A percentile compares a stretch with the other conserved stretches of the same genome.
These are phyloP conservation scores for Toxicodendron radicans DNA, from an alignment of 345 rosid species.

Conservation along the genomic window DNA sequence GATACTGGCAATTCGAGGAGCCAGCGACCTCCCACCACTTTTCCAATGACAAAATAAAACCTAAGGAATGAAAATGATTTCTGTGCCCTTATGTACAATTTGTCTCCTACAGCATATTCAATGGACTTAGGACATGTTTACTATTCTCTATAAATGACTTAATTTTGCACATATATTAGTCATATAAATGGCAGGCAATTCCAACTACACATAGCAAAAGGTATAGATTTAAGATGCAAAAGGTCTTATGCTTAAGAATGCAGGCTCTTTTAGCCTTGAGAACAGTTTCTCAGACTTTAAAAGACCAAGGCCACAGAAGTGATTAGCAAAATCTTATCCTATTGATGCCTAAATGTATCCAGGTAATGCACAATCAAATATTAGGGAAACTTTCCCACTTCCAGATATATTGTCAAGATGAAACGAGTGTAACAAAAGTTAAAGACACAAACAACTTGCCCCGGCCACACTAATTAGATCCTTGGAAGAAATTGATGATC, in stretches of 20 bases:
- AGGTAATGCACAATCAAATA: not conserved
- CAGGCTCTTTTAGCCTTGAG: not conserved
- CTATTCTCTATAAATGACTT: not conserved
- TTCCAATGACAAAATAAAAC: too few relatives aligned
- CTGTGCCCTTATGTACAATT: too few relatives aligned
- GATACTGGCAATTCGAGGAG: too few relatives aligned
- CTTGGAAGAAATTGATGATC: conserved; percentile 78
- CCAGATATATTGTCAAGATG: conserved; percentile 5
- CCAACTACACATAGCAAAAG: not conserved
- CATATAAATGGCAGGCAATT: not conserved
- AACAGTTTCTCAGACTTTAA: not conserved
- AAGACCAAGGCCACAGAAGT: not conserved
- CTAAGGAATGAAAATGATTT: too few relatives aligned
- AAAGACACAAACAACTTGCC: conserved; percentile 45
- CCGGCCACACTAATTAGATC: conserved; percentile 84
- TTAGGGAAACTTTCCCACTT: not conserved
- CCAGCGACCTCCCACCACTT: too few relatives aligned
- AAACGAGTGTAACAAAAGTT: not conserved
- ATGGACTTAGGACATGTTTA: too few relatives aligned
- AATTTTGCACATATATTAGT: not conserved
- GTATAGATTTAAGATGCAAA: not conserved
- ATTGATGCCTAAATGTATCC: not conserved
- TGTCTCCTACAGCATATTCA: too few relatives aligned
- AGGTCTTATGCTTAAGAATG: not conserved
- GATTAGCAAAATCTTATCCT: conserved; percentile 16